Conservation (phyloP, 2,329 filamentous ascomycete species). For the Aspergillus intermedius region DNA sequence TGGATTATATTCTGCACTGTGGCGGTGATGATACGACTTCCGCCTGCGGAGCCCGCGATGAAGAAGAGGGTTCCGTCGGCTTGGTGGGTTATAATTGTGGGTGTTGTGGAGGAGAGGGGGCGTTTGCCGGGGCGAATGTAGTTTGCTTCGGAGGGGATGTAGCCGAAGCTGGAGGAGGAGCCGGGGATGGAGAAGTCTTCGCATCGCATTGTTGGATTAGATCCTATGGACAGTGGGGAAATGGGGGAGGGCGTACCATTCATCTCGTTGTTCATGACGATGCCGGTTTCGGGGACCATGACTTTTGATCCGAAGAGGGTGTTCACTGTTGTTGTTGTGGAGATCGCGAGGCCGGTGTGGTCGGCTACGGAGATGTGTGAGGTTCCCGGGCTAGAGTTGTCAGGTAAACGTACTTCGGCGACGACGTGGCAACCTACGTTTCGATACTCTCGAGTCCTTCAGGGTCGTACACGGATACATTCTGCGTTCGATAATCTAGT, state of each 20-base stretch:
- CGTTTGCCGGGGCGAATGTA: slow-evolving; percentile 75
- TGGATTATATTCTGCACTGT: slow-evolving; percentile 70
- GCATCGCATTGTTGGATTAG: too few species aligned
- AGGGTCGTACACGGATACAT: slow-evolving; percentile 69
- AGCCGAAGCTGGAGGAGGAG: slow-evolving; percentile 73
- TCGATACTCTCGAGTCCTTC: slow-evolving; percentile 58
- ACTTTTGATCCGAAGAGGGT: slow-evolving; percentile 74
- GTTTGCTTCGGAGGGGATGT: slow-evolving; percentile 71
- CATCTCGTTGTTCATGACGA: slow-evolving; percentile 65
- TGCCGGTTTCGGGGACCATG: slow-evolving; percentile 73
- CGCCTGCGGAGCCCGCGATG: slow-evolving; percentile 69
- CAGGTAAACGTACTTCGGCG: not conserved
- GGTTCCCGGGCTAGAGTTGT: slow-evolving; percentile 40
- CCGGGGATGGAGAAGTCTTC: slow-evolving; percentile 78
- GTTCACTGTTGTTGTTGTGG: slow-evolving; percentile 82
- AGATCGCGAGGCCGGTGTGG: slow-evolving; percentile 64
- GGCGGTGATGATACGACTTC: slow-evolving; percentile 73
- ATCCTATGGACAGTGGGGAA: too few species aligned
- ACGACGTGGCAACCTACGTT: slow-evolving; percentile 36
- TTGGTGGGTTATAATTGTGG: slow-evolving; percentile 63
- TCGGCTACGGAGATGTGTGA: slow-evolving; percentile 60
- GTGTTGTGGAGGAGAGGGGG: slow-evolving; percentile 74
- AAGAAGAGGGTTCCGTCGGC: slow-evolving; percentile 61
- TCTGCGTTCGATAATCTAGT: slow-evolving; percentile 62
- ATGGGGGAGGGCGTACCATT: slow-evolving; percentile 42